A percentile compares a stretch with the other conserved stretches of the same genome.
These are phyloP conservation scores for Candida labiduridarum DNA, from an alignment of 1,139 yeast species.

Conservation along the genomic window DNA sequence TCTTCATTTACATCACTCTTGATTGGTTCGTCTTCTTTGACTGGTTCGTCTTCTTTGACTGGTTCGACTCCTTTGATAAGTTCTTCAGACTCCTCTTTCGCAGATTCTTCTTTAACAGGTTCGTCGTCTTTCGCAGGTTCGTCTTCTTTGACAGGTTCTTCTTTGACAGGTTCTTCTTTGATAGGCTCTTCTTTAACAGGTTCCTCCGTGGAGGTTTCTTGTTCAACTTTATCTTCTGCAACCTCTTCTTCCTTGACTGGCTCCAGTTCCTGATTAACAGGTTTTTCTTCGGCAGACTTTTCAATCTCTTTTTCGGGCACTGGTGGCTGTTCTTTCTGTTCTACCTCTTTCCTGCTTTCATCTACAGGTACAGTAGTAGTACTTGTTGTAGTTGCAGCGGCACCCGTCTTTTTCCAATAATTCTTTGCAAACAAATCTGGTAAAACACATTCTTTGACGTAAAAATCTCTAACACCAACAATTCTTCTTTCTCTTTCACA, in stretches of 20 bases:
- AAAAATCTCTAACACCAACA: conserved; percentile 89
- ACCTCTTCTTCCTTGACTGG: conserved; percentile 17
- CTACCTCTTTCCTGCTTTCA: conserved; percentile 3
- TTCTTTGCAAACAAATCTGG: conserved; percentile 49
- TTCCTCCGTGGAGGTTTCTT: too few species aligned
- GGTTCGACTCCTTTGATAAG: conserved; percentile 19
- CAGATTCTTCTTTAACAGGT: conserved; percentile 22
- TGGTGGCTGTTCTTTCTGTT: conserved; percentile 6
- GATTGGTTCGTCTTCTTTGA: conserved; percentile 8
- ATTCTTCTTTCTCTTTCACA: conserved; percentile 88
- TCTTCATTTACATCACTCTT: conserved; percentile 5
- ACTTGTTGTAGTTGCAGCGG: background rate
- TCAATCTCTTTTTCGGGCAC: conserved; percentile 15
- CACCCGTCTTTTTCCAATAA: conserved; percentile 34
- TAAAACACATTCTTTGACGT: conserved; percentile 55
- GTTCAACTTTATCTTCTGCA: too few species aligned
- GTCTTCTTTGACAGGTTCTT: conserved; percentile 19
- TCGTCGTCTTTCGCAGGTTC: conserved; percentile 13
- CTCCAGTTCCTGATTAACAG: conserved; percentile 14
- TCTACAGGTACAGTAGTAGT: conserved; percentile 3
- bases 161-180: conserved; percentile 17
- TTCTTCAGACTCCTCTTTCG: conserved; percentile 14
- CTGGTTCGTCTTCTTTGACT: conserved; percentile 21
- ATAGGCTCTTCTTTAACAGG: conserved; percentile 18
- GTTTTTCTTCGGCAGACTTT: conserved; percentile 18